Conservation (phyloP, 345 rosid genomes). For the Citropsis articulata region DNA sequence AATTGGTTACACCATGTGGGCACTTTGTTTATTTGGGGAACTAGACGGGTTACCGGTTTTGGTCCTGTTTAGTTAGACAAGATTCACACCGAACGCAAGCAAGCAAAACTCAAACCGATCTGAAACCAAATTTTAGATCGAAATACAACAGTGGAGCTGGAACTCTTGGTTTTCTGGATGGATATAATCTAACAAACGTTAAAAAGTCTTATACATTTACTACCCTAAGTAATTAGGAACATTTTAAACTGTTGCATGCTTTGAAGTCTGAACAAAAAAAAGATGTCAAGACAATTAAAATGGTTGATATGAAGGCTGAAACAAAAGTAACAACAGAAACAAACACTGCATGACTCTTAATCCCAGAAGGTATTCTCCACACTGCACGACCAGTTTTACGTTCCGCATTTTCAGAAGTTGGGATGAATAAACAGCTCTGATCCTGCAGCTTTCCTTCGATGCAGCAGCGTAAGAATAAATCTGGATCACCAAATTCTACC, state of each 20-base stretch:
- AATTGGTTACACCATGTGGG: too few species aligned
- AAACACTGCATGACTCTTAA: slow-evolving; percentile 37
- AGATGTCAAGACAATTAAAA: slow-evolving; percentile 43
- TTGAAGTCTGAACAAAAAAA: slow-evolving; percentile 28
- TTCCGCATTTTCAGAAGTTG: slow-evolving; percentile 18
- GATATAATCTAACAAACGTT: too few species aligned
- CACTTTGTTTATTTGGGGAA: too few species aligned
- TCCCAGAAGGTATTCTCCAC: slow-evolving; percentile 73
- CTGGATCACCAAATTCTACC: slow-evolving; percentile 62
- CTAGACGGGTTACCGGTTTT: too few species aligned
- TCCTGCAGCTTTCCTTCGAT: slow-evolving; percentile 33
- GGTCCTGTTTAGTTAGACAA: too few species aligned
- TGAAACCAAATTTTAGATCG: too few species aligned
- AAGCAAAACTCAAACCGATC: too few species aligned
- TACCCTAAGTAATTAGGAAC: neutral
- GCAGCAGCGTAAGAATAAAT: slow-evolving; percentile 47
- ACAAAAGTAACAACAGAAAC: slow-evolving; percentile 58
- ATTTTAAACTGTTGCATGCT: neutral
- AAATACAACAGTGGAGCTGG: too few species aligned
- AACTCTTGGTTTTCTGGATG: too few species aligned
- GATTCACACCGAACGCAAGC: too few species aligned
- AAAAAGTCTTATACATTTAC: too few species aligned
- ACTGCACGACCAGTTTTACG: slow-evolving; percentile 21
- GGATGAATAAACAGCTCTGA: slow-evolving; percentile 39
- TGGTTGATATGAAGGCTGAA: slow-evolving; percentile 42